Evolutionary conservation across 2,329 filamentous ascomycete genomes (phyloP), one percentile per base, ranked within the genome.

Genomic region (Sporothrix humicola): DNA sequence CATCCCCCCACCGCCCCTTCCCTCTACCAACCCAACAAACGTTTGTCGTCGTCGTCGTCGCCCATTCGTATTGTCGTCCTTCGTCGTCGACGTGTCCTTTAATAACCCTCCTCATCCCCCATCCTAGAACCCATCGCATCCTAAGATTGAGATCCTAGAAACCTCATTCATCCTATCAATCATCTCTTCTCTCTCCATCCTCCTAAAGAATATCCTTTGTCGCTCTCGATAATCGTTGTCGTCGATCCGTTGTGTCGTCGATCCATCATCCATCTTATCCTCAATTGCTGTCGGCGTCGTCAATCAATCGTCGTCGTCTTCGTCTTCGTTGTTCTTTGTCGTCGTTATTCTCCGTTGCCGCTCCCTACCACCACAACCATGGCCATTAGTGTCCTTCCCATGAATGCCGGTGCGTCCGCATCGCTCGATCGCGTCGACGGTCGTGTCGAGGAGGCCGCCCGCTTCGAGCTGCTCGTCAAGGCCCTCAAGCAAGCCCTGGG

Each of bases 401-500:
- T 59, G 9, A 54, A 44, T 37, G 66, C 56, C 56, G 66, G 65
- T 31, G 26, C n/a, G 13, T 52, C 63, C 23, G 23, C n/a, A 42
- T 44, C 56, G 37, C 73, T 58, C 58, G 56, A 54, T 26, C 56
- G 56, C n/a, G 69, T 17, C 20, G 50, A 48, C 54, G 42, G 26
- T 20, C 69, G 73, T 23, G 54, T 71, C 48, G 76, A 79, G 69
- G 79, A 81, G 15, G 76, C 79, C 70, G 83, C 87, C 77, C 81
- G 81, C 13, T 96, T 97, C 80, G 88, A 94, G 52, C 81, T 85
- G 71, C 89, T 97, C 63, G 92, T 97, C 72, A 79, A 87, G 74
- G 88, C 89, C n/a, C 88, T 97, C 77, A 94, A 91, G 79, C 84
- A 87, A 72, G 89, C 89, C 31, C 87, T 98, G 5, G 94, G 94